Evolutionary conservation across 306 rosid species (phyloP), one percentile per base, ranked within the genome.

Genomic region (Castanea crenata): DNA sequence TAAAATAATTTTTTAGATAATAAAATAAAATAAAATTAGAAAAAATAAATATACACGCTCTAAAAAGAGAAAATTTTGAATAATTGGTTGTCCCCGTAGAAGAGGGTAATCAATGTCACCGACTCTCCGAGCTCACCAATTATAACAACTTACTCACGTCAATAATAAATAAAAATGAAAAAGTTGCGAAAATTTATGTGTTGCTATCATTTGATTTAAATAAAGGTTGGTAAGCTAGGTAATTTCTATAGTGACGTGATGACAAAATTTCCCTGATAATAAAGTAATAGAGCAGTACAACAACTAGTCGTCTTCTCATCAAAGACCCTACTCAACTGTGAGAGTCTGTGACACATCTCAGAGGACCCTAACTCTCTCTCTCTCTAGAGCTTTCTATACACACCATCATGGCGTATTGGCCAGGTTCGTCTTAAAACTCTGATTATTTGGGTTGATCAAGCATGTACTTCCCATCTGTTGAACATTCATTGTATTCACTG

Each of bases 351-450:
- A 65, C 70, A 32, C 57, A 15, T 57, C 38, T 72, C 34, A 31
- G 10, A 29, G 51, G 67, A 61, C 85, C 32, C 25, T 23, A 56
- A 5, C 65, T 73, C 34, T 15, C 55, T 38, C 76, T 76, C 65
- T 52, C 25, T 61, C 32, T 63, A 5, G 32, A 6, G 13, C 72
- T 68, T 19, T 31, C 25, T 29, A 31, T 57, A 35, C 72, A 16
- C 8, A 31, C 55, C 55, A 73, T 27, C 46, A 34, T 75, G 78
- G 31, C 64, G 61, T 23, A 63, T 57, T 62, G 49, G 11, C 21
- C 49, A 81, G 90, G 89, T 88, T 78, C 57, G 56, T 29, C 6
- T 15, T 25, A 13, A 67, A 46, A 38, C 51, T 68, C 71, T 23
- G 27, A 59, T 35, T 25, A 70, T 81, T 38, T 32, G 21, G 35